These are phyloP conservation scores for Aspergillus latus DNA, from an alignment of 2,329 filamentous ascomycete species.

Conservation along the genomic window DNA sequence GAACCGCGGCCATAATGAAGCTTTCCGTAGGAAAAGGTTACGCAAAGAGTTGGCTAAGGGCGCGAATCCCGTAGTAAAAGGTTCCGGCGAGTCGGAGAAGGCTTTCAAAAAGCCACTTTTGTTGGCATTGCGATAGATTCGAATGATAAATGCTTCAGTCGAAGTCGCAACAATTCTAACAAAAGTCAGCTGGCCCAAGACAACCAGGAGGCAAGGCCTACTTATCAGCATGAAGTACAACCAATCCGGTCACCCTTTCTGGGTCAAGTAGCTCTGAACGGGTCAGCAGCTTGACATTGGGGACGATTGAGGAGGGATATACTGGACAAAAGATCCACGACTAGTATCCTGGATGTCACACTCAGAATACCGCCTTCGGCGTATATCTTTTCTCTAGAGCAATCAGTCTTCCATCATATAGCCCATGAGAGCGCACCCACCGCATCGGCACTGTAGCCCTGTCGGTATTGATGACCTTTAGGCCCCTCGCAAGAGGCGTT, in stretches of 20 bases:
- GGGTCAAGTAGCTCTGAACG: constrained; percentile 65
- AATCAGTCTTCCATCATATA: constrained; percentile 20
- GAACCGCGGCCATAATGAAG: constrained; percentile 88
- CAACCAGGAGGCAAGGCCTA: constrained; percentile 23
- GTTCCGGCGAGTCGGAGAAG: constrained; percentile 90
- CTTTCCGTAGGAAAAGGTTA: constrained; percentile 85
- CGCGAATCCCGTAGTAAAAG: constrained; percentile 83
- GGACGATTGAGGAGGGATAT: constrained; percentile 17
- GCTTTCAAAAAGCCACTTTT: constrained; percentile 92
- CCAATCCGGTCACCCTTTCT: constrained; percentile 79
- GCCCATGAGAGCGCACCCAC: constrained; percentile 29
- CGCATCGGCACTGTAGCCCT: constrained; percentile 77
- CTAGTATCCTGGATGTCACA: constrained; percentile 90
- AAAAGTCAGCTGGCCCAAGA: constrained; percentile 14
- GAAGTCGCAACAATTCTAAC: constrained; percentile 75
- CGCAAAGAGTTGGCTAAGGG: constrained; percentile 88
- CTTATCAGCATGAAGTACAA: constrained; percentile 84
- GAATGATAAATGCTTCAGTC: constrained; percentile 88
- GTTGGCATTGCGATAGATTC: constrained; percentile 93
- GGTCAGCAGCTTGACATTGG: background rate
- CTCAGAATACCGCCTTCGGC: constrained; percentile 85
- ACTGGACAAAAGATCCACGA: constrained; percentile 86
- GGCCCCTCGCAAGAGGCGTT: constrained; percentile 74
- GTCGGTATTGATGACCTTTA: constrained; percentile 93
- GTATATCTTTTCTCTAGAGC: constrained; percentile 80